These are phyloP conservation scores for Amanita pseudoporphyria DNA, from an alignment of 768 basidiomycete species.

Conservation along the genomic window DNA sequence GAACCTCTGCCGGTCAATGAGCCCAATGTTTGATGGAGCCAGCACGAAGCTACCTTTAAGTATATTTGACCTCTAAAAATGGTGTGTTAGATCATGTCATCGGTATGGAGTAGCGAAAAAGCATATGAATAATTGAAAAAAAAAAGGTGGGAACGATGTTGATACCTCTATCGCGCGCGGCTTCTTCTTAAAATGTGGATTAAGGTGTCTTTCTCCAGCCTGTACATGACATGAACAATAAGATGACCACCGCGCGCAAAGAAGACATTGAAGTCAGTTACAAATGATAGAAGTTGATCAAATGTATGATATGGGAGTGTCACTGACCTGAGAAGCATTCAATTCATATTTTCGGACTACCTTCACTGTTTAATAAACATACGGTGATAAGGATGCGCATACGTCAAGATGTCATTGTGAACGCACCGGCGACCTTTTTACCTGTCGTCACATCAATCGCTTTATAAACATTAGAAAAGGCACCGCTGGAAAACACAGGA, in stretches of 20 bases:
- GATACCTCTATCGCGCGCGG: conserved; percentile 97
- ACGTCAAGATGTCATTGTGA: conserved; percentile 7
- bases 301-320: conserved; percentile 15
- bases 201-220: conserved; percentile 91
- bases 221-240: conserved; percentile 21
- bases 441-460: conserved; percentile 69
- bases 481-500: conserved; percentile 45
- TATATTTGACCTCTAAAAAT: conserved; percentile 84
- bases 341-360: conserved; percentile 91
- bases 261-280: conserved; percentile 14
- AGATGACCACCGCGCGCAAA: conserved; percentile 23
- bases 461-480: conserved; percentile 98
- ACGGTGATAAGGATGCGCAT: conserved; percentile 10
- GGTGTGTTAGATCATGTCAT: conserved; percentile 20
- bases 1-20: conserved; percentile 62
- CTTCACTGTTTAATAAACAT: conserved; percentile 51
- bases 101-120: conserved; percentile 1
- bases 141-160: conserved; percentile 14
- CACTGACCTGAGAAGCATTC: conserved; percentile 82
- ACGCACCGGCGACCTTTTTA: conserved; percentile 75
- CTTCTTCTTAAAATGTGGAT: conserved; percentile 91
- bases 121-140: conserved; percentile 9
- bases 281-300: conserved; percentile 15
- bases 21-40: background rate
- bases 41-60: conserved; percentile 62